Conservation (phyloP, 2,329 filamentous ascomycete genomes). For the Emydomyces testavorans region DNA sequence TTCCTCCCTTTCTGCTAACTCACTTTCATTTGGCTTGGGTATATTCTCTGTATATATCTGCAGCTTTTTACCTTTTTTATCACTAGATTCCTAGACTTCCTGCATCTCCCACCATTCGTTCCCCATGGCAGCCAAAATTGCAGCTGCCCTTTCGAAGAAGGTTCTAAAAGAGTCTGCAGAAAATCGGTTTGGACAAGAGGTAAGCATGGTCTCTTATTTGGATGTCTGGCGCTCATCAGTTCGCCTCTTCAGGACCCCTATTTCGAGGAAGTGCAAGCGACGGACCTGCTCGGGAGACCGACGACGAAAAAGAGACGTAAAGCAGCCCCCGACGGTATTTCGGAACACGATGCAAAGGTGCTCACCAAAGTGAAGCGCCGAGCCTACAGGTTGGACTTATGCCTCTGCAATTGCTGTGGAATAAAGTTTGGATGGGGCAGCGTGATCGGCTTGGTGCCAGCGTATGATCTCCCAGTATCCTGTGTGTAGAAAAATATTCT, state of each 20-base stretch:
- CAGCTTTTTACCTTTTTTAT: not conserved
- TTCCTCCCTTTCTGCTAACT: not conserved
- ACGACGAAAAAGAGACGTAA: slow-evolving; percentile 79
- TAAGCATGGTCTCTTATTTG: slow-evolving; percentile 16
- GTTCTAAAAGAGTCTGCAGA: slow-evolving; percentile 30
- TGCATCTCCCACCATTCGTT: not conserved
- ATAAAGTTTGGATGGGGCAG: slow-evolving; percentile 82
- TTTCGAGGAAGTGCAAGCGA: slow-evolving; percentile 70
- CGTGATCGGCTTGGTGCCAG: slow-evolving; percentile 72
- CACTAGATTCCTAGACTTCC: not conserved
- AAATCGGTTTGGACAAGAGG: slow-evolving; percentile 35
- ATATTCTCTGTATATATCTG: not conserved
- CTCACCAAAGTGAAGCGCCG: slow-evolving; percentile 76
- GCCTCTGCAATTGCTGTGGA: slow-evolving; percentile 68
- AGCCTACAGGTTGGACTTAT: slow-evolving; percentile 77
- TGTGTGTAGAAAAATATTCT: not conserved
- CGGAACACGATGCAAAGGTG: slow-evolving; percentile 66
- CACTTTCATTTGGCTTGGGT: not conserved
- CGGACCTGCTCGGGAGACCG: slow-evolving; percentile 49
- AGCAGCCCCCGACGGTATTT: slow-evolving; percentile 70
- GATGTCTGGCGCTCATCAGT: slow-evolving; percentile 4
- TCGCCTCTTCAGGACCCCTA: slow-evolving; percentile 61
- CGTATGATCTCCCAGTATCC: slow-evolving; percentile 46
- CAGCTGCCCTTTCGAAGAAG: slow-evolving; percentile 24
- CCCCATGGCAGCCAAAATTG: slow-evolving; percentile 18